phyloP scores from a whole-genome alignment of 441 rosid genomes.

The Hura crepitans region DNA sequence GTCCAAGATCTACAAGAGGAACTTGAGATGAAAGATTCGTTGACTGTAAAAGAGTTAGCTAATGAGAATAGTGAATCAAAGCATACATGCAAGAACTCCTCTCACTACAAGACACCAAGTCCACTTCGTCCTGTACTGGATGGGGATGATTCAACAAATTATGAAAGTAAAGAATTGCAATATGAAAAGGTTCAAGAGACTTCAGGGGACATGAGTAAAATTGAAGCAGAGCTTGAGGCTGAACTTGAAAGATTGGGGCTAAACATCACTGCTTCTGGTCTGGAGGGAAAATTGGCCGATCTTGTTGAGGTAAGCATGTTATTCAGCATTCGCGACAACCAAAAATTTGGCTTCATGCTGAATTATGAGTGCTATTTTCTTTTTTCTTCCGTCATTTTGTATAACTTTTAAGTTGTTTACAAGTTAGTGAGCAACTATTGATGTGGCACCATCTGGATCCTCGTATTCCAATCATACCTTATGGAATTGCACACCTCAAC shows the following conservation, averaged over 20 bases:
- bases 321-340: slow-evolving; percentile 17
- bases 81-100: slow-evolving; percentile 32
- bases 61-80: slow-evolving; percentile 40
- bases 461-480: neutral
- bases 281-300: slow-evolving; percentile 35
- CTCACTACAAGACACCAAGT: slow-evolving; percentile 24
- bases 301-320: slow-evolving; percentile 38
- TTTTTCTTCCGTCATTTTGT: neutral
- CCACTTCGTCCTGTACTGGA: slow-evolving; percentile 20
- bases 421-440: neutral
- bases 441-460: neutral
- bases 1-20: slow-evolving; percentile 72
- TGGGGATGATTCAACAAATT: slow-evolving; percentile 20
- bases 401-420: neutral
- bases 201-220: slow-evolving; percentile 56
- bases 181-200: slow-evolving; percentile 35
- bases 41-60: slow-evolving; percentile 50
- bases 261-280: slow-evolving; percentile 34
- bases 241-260: slow-evolving; percentile 79
- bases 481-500: neutral
- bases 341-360: slow-evolving; percentile 1
- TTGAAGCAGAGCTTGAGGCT: slow-evolving; percentile 97
- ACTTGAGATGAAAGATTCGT: slow-evolving; percentile 59
- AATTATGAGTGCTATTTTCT: neutral
- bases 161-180: slow-evolving; percentile 24